Evolutionary conservation across 495 filamentous ascomycete species (phyloP).

Genomic region (Amorphotheca resinae): DNA sequence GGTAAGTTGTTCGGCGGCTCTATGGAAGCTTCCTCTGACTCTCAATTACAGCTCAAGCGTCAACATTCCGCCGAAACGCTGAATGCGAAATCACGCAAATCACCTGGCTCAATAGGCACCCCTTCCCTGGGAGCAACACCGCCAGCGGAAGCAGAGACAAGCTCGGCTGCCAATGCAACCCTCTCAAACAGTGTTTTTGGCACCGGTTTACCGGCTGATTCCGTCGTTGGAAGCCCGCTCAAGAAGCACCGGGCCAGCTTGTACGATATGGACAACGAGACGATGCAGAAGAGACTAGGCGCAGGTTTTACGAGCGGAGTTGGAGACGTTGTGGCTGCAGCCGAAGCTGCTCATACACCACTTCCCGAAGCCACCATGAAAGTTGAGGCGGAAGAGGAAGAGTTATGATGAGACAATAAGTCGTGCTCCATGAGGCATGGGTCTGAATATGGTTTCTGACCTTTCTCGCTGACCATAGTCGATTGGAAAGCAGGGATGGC

Average conservation of each 20-base stretch:
- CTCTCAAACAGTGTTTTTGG: constrained; percentile 16
- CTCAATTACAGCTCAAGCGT: constrained; percentile 64
- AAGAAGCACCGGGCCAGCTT: constrained; percentile 74
- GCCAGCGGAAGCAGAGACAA: constrained; percentile 20
- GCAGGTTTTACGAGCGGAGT: constrained; percentile 6
- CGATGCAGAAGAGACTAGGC: constrained; percentile 19
- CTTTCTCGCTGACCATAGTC: neutral
- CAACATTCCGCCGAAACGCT: constrained; percentile 78
- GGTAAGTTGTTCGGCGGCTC: constrained; percentile 38
- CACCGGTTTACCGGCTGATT: constrained; percentile 27
- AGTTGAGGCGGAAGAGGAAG: constrained; percentile 29
- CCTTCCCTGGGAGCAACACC: constrained; percentile 24
- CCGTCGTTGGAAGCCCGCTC: constrained; percentile 60
- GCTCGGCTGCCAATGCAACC: constrained; percentile 17
- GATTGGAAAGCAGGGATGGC: constrained; percentile 1
- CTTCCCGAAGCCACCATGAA: constrained; percentile 18
- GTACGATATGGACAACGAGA: constrained; percentile 44
- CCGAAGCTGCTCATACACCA: constrained; percentile 24
- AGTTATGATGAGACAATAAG: constrained; percentile 22
- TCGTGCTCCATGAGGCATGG: neutral
- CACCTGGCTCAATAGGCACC: constrained; percentile 34
- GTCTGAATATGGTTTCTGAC: neutral
- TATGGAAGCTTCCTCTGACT: constrained; percentile 16
- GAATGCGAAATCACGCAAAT: constrained; percentile 28
- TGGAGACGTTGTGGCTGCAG: constrained; percentile 22